phyloP scores from a whole-genome alignment of 306 rosid genomes.

The Bauhinia variegata region DNA sequence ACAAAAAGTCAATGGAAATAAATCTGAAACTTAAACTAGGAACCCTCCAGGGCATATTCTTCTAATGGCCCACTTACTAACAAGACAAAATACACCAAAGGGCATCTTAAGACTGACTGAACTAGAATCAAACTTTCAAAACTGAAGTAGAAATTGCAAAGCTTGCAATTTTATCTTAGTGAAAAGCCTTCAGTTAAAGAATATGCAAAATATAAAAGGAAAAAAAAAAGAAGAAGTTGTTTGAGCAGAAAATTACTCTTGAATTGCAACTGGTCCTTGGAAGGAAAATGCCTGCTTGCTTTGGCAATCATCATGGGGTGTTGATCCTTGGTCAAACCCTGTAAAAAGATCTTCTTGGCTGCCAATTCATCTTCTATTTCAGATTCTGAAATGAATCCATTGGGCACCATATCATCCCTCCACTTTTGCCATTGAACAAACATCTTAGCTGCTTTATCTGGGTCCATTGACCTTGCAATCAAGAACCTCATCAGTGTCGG shows the following conservation, averaged over 20 bases:
- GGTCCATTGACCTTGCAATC: slow-evolving; percentile 86
- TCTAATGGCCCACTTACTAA: slow-evolving; percentile 30
- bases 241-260: slow-evolving; percentile 59
- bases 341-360: slow-evolving; percentile 65
- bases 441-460: slow-evolving; percentile 83
- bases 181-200: no score
- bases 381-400: slow-evolving; percentile 70
- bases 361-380: slow-evolving; percentile 73
- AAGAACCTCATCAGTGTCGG: slow-evolving; percentile 77
- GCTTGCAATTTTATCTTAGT: neutral
- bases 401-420: slow-evolving; percentile 70
- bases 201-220: no score
- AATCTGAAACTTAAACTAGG: slow-evolving; percentile 11
- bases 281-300: slow-evolving; percentile 64
- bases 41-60: slow-evolving; percentile 10
- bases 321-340: slow-evolving; percentile 63
- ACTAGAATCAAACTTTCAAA: slow-evolving; percentile 27
- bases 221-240: neutral
- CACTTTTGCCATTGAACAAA: slow-evolving; percentile 84
- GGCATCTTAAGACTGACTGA: slow-evolving; percentile 38
- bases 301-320: slow-evolving; percentile 60
- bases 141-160: neutral
- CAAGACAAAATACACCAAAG: slow-evolving; percentile 32
- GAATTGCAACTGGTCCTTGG: slow-evolving; percentile 80
- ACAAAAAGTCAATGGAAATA: slow-evolving; percentile 16